phyloP scores from a whole-genome alignment of 2,329 filamentous ascomycete species.

The Penicillium sp. region DNA sequence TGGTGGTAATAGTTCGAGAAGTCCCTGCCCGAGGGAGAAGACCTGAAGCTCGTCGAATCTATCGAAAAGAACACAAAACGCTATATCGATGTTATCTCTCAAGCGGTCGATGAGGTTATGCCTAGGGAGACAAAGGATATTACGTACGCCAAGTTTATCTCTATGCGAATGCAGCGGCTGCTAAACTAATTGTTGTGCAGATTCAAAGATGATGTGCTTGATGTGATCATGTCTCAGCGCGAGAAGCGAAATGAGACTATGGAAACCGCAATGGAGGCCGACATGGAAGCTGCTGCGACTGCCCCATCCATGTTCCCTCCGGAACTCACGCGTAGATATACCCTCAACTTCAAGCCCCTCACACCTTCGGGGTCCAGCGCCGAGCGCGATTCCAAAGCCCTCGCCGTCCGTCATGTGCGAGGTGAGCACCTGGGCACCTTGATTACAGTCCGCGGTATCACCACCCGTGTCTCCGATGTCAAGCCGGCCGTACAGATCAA shows the following conservation, averaged over 20 bases:
- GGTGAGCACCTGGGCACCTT: slow-evolving; percentile 87
- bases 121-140: slow-evolving; percentile 68
- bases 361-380: slow-evolving; percentile 62
- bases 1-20: slow-evolving; percentile 59
- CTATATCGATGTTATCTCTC: slow-evolving; percentile 84
- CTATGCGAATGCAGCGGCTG: background rate
- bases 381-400: slow-evolving; percentile 50
- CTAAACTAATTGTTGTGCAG: slow-evolving; percentile 37
- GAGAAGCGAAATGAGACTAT: slow-evolving; percentile 75
- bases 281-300: slow-evolving; percentile 55
- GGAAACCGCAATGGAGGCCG: slow-evolving; percentile 56
- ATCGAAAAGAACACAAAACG: slow-evolving; percentile 88
- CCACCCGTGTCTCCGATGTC: slow-evolving; percentile 91
- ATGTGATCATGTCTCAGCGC: slow-evolving; percentile 90
- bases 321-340: slow-evolving; percentile 86
- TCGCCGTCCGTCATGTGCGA: slow-evolving; percentile 87
- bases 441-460: slow-evolving; percentile 88
- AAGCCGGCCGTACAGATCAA: slow-evolving; percentile 97
- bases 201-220: slow-evolving; percentile 95
- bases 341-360: slow-evolving; percentile 87
- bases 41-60: slow-evolving; percentile 62
- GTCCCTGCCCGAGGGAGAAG: slow-evolving; percentile 58
- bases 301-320: slow-evolving; percentile 72
- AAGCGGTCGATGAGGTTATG: slow-evolving; percentile 78
- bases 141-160: slow-evolving; percentile 47